Evolutionary conservation across 257 asterid species (phyloP), one percentile per base, ranked within the genome.

Genomic region (Penstemon barbatus): DNA sequence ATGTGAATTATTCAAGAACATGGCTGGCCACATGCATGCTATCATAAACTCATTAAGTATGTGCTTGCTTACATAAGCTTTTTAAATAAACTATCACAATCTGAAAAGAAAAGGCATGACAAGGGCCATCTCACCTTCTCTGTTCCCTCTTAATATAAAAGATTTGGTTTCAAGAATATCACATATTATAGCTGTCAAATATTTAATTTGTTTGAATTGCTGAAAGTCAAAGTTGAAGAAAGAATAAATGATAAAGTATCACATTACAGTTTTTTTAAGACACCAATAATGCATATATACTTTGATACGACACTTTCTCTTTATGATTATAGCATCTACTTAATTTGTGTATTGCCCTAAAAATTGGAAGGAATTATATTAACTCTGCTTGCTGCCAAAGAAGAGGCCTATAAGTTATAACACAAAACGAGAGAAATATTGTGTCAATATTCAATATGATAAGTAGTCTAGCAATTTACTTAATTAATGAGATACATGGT

Each of bases 11-110:
- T 71, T 72, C 75, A 63, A 59, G 76, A 60, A 71, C 67, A 77
- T 68, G 75, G 79, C 71, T 76, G 80, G 75, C 79, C 86, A 76
- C 57, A 72, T 63, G 79, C 57, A 72, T 63, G 79, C 75, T 62
- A 71, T 44, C 71, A 65, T 71, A 73, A 61, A 65, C 71, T 71
- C 61, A 39, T 68, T 37, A 65, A 66, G 63, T 53, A 64, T 72
- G 19, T 57, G 51, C 57, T 43, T 67, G 52, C 54, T 45, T 12
- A 4, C 51, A 49, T 49, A n/a, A 49, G 15, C 54, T 49, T 49
- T 49, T 49, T 10, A 0, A 5, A 49, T 11, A 25, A 5, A 43
- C 8, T 8, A 43, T 43, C 46, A 43, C 8, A 43, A 43, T 3
- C 3, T 49, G 54, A 49, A 15, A 49, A 10, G 54, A 49, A 8